Percentiles rank a stretch among this genome's conserved stretches.
Conservation (phyloP, 192 early-diverging fungal genomes). For the Gryganskiella cystojenkinii region DNA sequence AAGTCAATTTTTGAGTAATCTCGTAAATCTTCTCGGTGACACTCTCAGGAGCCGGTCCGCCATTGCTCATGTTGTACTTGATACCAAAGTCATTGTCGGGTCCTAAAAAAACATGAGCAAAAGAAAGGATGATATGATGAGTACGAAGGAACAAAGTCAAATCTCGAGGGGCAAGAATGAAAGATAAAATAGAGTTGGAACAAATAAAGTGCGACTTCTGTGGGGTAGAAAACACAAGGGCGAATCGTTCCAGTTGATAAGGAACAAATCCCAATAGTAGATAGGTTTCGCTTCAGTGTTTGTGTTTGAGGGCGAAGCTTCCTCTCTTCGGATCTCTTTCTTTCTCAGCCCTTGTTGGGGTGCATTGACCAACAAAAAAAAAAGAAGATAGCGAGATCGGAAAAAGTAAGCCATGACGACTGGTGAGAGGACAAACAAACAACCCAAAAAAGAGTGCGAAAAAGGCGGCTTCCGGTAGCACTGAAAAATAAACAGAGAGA, state of each 20-base stretch:
- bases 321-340: too few relatives aligned
- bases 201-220: neutral
- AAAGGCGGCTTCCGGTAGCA: too few relatives aligned
- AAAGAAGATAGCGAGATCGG: too few relatives aligned
- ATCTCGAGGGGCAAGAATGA: neutral
- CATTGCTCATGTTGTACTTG: constrained; percentile 97
- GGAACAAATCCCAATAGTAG: too few relatives aligned
- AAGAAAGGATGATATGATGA: neutral
- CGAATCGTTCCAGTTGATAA: too few relatives aligned
- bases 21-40: constrained; percentile 94
- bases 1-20: constrained; percentile 77
- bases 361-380: neutral
- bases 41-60: constrained; percentile 95
- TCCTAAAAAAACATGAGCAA: constrained; percentile 44
- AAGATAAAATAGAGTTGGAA: constrained; percentile 9
- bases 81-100: constrained; percentile 98
- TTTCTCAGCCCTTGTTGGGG: too few relatives aligned
- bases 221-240: neutral
- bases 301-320: too few relatives aligned
- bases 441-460: neutral
- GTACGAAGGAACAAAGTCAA: neutral
- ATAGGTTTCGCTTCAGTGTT: too few relatives aligned
- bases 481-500: too few relatives aligned
- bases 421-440: neutral
- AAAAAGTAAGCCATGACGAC: neutral